Base-by-base conservation (phyloP, 1,284 basidiomycete genomes). In the Rhodotorula glutinis region DNA sequence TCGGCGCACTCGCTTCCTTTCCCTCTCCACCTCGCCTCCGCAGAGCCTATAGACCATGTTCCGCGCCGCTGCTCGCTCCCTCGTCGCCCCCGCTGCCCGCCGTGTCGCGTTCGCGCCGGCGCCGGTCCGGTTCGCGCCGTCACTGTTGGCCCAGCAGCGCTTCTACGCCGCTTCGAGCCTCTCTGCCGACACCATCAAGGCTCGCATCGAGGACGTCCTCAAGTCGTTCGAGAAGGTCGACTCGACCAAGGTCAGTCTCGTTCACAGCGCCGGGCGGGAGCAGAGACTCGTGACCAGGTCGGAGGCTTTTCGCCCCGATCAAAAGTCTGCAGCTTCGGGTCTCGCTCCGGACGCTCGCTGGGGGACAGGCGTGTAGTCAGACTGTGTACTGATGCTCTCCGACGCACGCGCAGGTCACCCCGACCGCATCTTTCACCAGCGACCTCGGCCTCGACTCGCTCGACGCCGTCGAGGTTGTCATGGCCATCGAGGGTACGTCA, bases 401-500 rank as follows among this genome's bases (percentile, higher is more conserved):
- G 49, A 52, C 27, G 29, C 33, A 1, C 9, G 3, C 4, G 16
- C 73, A 97, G 95, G 83, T 98, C 75, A 82, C 86, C 23, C 72
- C 86, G 40, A 79, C 86, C 23, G 83, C 95, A 38, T 85, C 88
- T 43, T 98, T 99, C 81, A 83, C 88, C 66, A 82, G 85, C 58
- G 93, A 98, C 83, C 87, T 99, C 66, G 90, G 92, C 49, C 85
- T 99, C 58, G 96, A 99, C 82, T 97, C 93, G 76, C 83, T 99
- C 77, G 96, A 98, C 80, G 87, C 93, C 55, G 95, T 99, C 53
- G 96, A 99, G 81, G 94, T 98, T 53, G 92, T 98, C 76, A 98
- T 99, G 94, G 93, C 95, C 56, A 90, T 99, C 75, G 96, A 99
- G 82, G 76, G 74, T 74, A 38, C 57, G 69, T 55, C 33, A 33